Evolutionary conservation across 1,139 yeast genomes (phyloP), one percentile per base, ranked within the genome.

Genomic region (Cylindricascospora bacillispora): DNA sequence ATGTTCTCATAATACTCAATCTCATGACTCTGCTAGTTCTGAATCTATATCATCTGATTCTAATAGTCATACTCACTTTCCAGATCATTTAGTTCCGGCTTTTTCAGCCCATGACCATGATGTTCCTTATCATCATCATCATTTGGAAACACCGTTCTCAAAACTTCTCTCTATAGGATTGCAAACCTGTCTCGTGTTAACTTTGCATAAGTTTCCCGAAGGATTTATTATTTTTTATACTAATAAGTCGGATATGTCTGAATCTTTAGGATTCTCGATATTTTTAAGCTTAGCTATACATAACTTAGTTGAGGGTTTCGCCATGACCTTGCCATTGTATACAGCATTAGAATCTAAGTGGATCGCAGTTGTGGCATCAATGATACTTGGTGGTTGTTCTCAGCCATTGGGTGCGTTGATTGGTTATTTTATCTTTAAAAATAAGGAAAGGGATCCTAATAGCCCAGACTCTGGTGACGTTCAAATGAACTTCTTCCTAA

Each of bases 281-380:
- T 86, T 89, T 46, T 52, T 85, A 15, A 83, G 95, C 33, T 64
- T 89, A 44, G 71, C 86, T 13, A 70, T 86, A 18, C 98, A 89
- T 57, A 89, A 89, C 54, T 74, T 83, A 42, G 78, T 86, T n/a
- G 98, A 89, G 54, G 98, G 98, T 0, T 85, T 89, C 51, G 73
- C 92, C 15, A 85, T 89, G 81, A 83, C 94, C 13, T 63, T 86
- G 34, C 98, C 98, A 0, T 60, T 89, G 25, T 89, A 76, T 49
- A 69, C 85, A 33, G 83, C 92, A 13, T 52, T 76, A 25, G 60
- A 65, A 31, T 67, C 70, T 2, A 71, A 93, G 40, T 43, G 65
- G 25, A 67, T 70, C 40, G 93, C 95, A 0, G 59, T 83, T 14
- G 38, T 65, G 1, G 67, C 79, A 7, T 69, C 85, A 22, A 71